Percentiles rank a stretch among this genome's conserved stretches.
Evolutionary conservation across 2,329 filamentous ascomycete genomes (phyloP).

Genomic region (Fusarium oligoseptatum): DNA sequence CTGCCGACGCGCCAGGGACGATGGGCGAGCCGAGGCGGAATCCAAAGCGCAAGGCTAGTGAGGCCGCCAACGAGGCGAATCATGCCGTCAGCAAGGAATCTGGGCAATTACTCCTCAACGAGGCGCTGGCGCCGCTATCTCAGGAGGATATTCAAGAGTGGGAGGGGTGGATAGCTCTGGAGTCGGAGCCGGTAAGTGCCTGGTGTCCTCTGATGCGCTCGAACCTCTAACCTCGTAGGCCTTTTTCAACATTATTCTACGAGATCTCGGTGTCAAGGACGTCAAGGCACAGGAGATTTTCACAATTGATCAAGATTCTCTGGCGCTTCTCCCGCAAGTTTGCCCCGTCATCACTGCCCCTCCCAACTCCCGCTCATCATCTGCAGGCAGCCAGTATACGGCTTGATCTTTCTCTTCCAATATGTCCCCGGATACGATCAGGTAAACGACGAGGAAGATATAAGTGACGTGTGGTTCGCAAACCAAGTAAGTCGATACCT

Average conservation of each 20-base stretch:
- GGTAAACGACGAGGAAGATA: conserved; percentile 67
- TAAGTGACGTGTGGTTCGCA: conserved; percentile 85
- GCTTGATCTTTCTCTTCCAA: conserved; percentile 89
- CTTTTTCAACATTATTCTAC: conserved; percentile 88
- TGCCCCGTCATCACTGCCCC: background rate
- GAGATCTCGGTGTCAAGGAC: conserved; percentile 80
- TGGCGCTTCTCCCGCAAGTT: conserved; percentile 73
- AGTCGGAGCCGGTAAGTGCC: conserved; percentile 84
- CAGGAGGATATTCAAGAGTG: conserved; percentile 70
- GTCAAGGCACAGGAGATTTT: conserved; percentile 84
- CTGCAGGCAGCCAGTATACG: conserved; percentile 79
- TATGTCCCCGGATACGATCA: conserved; percentile 69
- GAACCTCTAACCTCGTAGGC: conserved; percentile 62
- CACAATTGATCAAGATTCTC: conserved; percentile 74
- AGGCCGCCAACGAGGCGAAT: conserved; percentile 48
- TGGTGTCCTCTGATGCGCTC: background rate
- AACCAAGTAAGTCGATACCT: conserved; percentile 76
- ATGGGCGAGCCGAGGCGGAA: conserved; percentile 51
- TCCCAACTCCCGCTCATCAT: conserved; percentile 17
- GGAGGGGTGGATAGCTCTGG: conserved; percentile 85
- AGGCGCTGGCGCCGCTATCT: conserved; percentile 62
- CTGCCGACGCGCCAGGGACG: conserved; percentile 4
- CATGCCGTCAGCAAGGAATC: conserved; percentile 45
- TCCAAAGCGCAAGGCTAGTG: conserved; percentile 61
- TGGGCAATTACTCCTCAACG: conserved; percentile 60